phyloP scores from a whole-genome alignment of 106 monocot genomes.

The Dendrobium nobile region DNA sequence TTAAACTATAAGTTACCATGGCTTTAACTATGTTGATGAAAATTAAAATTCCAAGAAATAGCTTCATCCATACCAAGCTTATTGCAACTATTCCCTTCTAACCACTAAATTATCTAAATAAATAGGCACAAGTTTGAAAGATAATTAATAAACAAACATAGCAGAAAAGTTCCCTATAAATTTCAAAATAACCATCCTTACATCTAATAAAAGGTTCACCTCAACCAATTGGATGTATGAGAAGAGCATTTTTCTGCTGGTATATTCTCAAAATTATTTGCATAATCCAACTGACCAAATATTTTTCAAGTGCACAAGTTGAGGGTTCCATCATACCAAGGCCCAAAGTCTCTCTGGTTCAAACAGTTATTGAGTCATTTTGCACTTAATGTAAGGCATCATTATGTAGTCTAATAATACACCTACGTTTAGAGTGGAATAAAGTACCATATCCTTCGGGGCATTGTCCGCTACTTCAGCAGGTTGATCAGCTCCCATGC shows the following conservation, averaged over 20 bases:
- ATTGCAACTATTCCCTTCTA: too few species aligned
- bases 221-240: background rate
- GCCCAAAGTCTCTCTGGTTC: background rate
- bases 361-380: background rate
- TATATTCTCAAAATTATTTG: background rate
- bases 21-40: too few species aligned
- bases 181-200: background rate
- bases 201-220: background rate
- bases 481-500: conserved; percentile 6
- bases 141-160: background rate
- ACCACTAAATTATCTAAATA: too few species aligned
- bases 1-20: too few species aligned
- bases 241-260: background rate
- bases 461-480: conserved; percentile 44
- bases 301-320: background rate
- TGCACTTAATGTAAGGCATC: background rate
- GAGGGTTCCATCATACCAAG: background rate
- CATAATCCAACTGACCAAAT: background rate
- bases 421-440: background rate
- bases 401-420: background rate
- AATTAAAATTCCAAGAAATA: too few species aligned
- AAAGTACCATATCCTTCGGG: conserved; percentile 50
- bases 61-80: too few species aligned
- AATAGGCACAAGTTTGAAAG: too few species aligned
- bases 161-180: background rate